phyloP scores from a whole-genome alignment of 805 yeast genomes.

The Sungouiella thailandica region DNA sequence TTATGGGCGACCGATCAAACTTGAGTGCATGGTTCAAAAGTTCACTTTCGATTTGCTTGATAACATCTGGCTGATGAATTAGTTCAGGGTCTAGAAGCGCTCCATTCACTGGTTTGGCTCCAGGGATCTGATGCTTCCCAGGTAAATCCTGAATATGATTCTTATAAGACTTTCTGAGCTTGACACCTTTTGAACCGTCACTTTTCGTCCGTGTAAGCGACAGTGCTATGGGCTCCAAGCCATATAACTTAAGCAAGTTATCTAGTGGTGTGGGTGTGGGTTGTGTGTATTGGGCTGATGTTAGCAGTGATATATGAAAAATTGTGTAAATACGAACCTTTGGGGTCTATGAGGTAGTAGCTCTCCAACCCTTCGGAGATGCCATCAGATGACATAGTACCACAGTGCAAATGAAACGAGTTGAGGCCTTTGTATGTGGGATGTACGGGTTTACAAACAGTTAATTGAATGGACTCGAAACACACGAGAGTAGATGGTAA shows the following conservation, averaged over 20 bases:
- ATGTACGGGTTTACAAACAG: background rate
- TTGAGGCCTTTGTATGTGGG: too few species aligned
- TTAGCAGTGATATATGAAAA: too few species aligned
- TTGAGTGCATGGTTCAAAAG: constrained; percentile 46
- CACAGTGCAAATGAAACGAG: too few species aligned
- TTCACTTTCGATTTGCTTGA: constrained; percentile 47
- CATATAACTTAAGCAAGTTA: constrained; percentile 67
- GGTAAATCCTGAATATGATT: constrained; percentile 86
- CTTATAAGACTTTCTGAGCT: constrained; percentile 90
- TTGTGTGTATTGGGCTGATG: constrained; percentile 30
- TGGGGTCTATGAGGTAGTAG: constrained; percentile 17
- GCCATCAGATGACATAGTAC: too few species aligned
- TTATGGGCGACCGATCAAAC: constrained; percentile 60
- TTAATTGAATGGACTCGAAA: too few species aligned
- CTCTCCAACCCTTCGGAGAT: constrained; percentile 7
- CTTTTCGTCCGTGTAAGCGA: constrained; percentile 84
- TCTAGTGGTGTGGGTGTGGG: constrained; percentile 66
- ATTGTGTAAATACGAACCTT: constrained; percentile 17
- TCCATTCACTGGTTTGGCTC: constrained; percentile 29
- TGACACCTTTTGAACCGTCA: constrained; percentile 87
- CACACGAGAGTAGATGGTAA: too few species aligned
- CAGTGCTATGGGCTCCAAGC: constrained; percentile 59
- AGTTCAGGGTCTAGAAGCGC: constrained; percentile 34
- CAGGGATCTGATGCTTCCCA: constrained; percentile 70
- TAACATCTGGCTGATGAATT: constrained; percentile 38